Conservation (phyloP, 169 alveolate species). For the Plasmodium reichenowi region DNA sequence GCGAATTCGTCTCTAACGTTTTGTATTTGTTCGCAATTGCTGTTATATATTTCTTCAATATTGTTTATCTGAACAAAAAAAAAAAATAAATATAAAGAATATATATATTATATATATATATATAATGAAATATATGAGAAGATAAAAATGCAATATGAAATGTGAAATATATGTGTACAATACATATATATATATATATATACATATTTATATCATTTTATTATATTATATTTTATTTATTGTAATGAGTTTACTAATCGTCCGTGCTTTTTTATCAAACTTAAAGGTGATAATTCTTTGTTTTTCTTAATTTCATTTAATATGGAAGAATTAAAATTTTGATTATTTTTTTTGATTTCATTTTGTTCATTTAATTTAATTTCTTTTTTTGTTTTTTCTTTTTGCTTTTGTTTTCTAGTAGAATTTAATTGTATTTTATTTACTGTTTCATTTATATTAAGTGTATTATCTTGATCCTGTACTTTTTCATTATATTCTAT, state of each 20-base stretch:
- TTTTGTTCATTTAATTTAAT: no score
- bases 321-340: neutral
- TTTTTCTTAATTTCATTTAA: constrained; percentile 15
- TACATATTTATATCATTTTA: neutral
- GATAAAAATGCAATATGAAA: neutral
- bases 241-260: constrained; percentile 11
- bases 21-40: constrained; percentile 35
- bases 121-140: neutral
- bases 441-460: no score
- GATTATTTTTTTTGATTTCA: no score
- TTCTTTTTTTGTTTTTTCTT: no score
- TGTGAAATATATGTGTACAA: neutral
- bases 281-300: constrained; percentile 24
- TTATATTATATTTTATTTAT: no score
- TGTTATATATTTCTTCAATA: constrained; percentile 38
- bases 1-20: constrained; percentile 30
- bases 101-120: neutral
- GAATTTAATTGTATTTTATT: no score
- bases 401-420: no score
- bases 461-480: no score
- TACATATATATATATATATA: no score
- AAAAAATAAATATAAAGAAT: neutral
- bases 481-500: no score
- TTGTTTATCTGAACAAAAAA: constrained; percentile 16
- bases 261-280: constrained; percentile 57